Evolutionary conservation across 2,329 filamentous ascomycete species (phyloP).

Genomic region (Tolypocladium tropicale): DNA sequence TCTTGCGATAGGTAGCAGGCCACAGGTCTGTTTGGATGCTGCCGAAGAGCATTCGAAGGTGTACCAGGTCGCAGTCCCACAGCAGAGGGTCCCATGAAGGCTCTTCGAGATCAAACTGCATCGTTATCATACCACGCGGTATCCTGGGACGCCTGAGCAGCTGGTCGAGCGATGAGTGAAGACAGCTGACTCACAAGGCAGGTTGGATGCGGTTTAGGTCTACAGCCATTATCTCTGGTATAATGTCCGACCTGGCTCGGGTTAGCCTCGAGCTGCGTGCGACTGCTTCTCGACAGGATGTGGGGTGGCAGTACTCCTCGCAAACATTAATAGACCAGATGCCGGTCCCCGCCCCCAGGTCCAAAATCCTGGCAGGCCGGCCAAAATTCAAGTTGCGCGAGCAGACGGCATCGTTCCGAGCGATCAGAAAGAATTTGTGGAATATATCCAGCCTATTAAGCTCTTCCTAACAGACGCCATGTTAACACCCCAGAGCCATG

Average conservation of each 20-base stretch:
- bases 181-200: constrained; percentile 19
- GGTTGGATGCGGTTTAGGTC: constrained; percentile 31
- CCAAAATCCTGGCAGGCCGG: constrained; percentile 35
- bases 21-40: constrained; percentile 60
- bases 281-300: constrained; percentile 13
- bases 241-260: constrained; percentile 9
- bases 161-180: too few relatives aligned
- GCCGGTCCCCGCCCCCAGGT: constrained; percentile 76
- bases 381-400: constrained; percentile 8
- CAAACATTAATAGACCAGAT: constrained; percentile 88
- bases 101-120: constrained; percentile 67
- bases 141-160: constrained; percentile 42
- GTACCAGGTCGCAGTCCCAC: constrained; percentile 67
- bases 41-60: constrained; percentile 70
- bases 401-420: constrained; percentile 35
- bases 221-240: constrained; percentile 24
- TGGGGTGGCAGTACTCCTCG: constrained; percentile 45
- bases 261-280: not conserved
- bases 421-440: constrained; percentile 64
- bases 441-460: constrained; percentile 72
- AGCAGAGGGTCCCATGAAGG: constrained; percentile 43
- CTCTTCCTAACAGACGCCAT: constrained; percentile 42
- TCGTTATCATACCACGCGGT: constrained; percentile 44
- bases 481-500: not conserved
- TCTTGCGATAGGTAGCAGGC: constrained; percentile 61